phyloP scores from a whole-genome alignment of 495 filamentous ascomycete genomes.

The Immersiella caudata region DNA sequence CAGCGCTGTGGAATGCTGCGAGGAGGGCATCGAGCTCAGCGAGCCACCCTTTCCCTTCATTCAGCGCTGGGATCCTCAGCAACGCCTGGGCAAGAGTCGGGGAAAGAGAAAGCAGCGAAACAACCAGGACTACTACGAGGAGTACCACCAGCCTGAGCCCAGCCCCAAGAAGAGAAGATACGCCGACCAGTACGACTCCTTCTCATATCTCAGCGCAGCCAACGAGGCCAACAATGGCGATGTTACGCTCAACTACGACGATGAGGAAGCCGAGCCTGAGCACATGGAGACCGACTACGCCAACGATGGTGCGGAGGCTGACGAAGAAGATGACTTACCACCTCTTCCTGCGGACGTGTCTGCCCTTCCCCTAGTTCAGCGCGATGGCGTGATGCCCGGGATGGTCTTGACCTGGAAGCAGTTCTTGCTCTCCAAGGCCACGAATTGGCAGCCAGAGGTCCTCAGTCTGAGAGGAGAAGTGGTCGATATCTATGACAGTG shows the following conservation, averaged over 20 bases:
- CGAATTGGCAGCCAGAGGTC: constrained; percentile 76
- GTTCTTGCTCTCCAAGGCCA: constrained; percentile 69
- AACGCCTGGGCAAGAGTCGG: constrained; percentile 45
- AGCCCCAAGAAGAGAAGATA: constrained; percentile 55
- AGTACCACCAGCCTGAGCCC: constrained; percentile 28
- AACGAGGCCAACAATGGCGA: constrained; percentile 32
- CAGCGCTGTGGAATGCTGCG: constrained; percentile 79
- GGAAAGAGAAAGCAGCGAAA: constrained; percentile 44
- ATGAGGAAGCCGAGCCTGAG: constrained; percentile 38
- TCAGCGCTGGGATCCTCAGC: constrained; percentile 83
- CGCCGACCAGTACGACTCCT: constrained; percentile 30
- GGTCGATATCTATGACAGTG: constrained; percentile 46
- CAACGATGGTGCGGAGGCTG: constrained; percentile 30
- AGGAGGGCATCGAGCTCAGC: constrained; percentile 71
- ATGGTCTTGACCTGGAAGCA: constrained; percentile 82
- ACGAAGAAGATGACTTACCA: constrained; percentile 63
- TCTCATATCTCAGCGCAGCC: constrained; percentile 30
- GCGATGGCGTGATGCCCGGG: constrained; percentile 58
- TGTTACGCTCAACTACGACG: constrained; percentile 57
- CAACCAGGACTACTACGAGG: constrained; percentile 40
- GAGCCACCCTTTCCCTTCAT: constrained; percentile 88
- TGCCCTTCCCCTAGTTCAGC: constrained; percentile 56
- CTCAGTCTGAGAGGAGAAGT: constrained; percentile 69
- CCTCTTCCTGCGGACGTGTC: constrained; percentile 64
- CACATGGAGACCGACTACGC: constrained; percentile 46